Conservation (phyloP, 179 eudicot species). For the Amaranthus tricolor region DNA sequence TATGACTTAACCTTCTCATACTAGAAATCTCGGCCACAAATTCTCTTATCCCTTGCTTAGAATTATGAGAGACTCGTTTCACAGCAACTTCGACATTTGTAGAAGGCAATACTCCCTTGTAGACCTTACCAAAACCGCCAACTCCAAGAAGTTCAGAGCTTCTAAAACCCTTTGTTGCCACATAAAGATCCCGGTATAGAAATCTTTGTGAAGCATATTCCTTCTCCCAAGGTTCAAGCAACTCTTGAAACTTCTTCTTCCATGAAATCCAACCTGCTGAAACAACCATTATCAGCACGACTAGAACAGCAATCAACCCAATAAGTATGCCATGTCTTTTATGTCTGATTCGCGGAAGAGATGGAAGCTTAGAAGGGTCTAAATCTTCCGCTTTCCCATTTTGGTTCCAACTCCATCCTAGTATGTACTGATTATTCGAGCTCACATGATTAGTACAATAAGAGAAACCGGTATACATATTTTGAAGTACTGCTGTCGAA, state of each 20-base stretch:
- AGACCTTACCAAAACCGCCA: too few relatives aligned
- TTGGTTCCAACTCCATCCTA: slow-evolving; percentile 26
- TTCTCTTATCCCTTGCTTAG: slow-evolving; percentile 29
- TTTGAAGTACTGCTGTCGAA: slow-evolving; percentile 16
- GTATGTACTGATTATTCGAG: slow-evolving; percentile 18
- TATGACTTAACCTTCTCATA: slow-evolving; percentile 27
- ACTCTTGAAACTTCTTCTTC: slow-evolving; percentile 21
- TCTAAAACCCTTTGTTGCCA: slow-evolving; percentile 13
- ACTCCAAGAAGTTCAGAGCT: too few relatives aligned
- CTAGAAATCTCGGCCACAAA: slow-evolving; percentile 23
- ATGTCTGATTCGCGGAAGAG: slow-evolving; percentile 19
- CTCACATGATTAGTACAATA: slow-evolving; percentile 4
- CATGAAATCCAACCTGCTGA: slow-evolving; percentile 9
- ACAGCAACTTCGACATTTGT: slow-evolving; percentile 19
- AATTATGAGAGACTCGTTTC: slow-evolving; percentile 29
- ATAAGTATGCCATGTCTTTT: background rate
- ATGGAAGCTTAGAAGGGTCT: slow-evolving; percentile 22
- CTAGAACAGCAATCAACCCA: background rate
- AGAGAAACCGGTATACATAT: slow-evolving; percentile 36
- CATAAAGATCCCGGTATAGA: slow-evolving; percentile 18
- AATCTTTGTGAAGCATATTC: slow-evolving; percentile 23
- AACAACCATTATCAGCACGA: slow-evolving; percentile 1
- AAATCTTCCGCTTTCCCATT: slow-evolving; percentile 11
- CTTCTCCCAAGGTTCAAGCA: slow-evolving; percentile 20
- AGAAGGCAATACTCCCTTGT: background rate